A percentile compares a stretch with the other conserved stretches of the same genome.
Conservation (phyloP, 2,329 filamentous ascomycete genomes). For the Penicillium corylophilum region DNA sequence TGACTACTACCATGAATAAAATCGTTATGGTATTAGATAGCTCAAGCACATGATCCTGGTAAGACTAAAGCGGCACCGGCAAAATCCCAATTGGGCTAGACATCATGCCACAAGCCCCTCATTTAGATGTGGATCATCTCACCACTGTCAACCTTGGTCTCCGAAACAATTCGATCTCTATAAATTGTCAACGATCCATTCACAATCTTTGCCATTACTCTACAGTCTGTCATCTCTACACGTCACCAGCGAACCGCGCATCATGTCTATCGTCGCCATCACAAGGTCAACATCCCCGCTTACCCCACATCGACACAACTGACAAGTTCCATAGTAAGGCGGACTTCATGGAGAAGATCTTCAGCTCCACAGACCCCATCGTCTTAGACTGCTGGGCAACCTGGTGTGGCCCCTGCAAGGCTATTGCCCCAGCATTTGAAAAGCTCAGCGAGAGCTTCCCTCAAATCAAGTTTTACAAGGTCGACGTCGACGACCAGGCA, state of each 20-base stretch:
- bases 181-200: background rate
- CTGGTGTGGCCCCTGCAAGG: constrained; percentile 17
- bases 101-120: background rate
- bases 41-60: background rate
- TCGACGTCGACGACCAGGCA: constrained; percentile 12
- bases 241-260: background rate
- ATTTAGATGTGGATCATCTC: background rate
- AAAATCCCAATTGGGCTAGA: background rate
- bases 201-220: background rate
- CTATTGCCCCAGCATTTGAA: constrained; percentile 11
- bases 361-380: background rate
- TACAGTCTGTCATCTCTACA: background rate
- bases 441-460: constrained; percentile 5
- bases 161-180: background rate
- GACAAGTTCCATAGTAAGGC: background rate
- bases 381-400: constrained; percentile 16
- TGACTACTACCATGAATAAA: background rate
- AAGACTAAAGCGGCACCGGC: background rate
- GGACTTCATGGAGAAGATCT: constrained; percentile 11
- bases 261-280: background rate
- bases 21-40: background rate
- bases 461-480: constrained; percentile 15
- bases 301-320: background rate
- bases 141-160: background rate
- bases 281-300: background rate